Percentiles rank a stretch among this genome's conserved stretches.
Conservation (phyloP, 768 basidiomycete genomes). For the Leccinum imitatum region DNA sequence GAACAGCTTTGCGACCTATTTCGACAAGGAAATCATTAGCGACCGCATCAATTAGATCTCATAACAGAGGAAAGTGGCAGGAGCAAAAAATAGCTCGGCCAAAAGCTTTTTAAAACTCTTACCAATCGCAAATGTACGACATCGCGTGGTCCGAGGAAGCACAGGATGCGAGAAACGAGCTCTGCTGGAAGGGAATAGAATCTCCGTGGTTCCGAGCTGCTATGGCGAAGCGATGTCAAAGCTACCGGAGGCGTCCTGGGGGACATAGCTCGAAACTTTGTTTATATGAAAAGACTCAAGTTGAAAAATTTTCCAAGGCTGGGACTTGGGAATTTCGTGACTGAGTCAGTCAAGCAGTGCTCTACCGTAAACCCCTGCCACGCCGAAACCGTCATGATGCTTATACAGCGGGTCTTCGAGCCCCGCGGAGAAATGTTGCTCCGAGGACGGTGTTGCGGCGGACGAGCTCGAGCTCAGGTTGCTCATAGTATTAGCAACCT, state of each 20-base stretch:
- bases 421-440: neutral
- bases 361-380: neutral
- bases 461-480: neutral
- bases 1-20: constrained; percentile 10
- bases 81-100: neutral
- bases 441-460: neutral
- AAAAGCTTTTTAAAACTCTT: neutral
- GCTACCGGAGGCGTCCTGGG: neutral
- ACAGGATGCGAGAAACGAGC: neutral
- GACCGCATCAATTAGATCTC: neutral
- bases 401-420: neutral
- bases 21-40: neutral
- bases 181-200: neutral
- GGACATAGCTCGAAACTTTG: neutral
- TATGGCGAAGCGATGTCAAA: neutral
- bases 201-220: neutral
- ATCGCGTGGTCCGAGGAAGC: neutral
- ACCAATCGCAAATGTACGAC: neutral
- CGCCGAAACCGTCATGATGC: neutral
- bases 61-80: neutral
- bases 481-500: neutral
- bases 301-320: neutral
- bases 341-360: neutral
- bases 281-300: neutral
- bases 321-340: neutral